Conservation (phyloP, 805 yeast species). For the Candida pini region DNA sequence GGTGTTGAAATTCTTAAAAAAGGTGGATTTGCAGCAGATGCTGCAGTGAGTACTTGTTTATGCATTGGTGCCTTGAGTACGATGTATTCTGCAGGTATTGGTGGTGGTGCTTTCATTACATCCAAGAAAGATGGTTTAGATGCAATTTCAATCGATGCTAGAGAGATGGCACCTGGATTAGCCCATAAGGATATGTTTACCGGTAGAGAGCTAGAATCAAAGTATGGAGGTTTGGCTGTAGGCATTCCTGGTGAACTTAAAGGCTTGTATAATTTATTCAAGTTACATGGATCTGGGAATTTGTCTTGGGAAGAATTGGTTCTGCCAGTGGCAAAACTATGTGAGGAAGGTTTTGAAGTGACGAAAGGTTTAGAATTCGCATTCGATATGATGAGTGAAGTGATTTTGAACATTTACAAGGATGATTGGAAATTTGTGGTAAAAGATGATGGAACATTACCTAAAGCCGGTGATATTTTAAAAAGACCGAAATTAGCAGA, state of each 20-base stretch:
- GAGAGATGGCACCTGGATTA: slow-evolving; percentile 77
- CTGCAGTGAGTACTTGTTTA: slow-evolving; percentile 80
- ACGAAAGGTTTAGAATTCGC: slow-evolving; percentile 39
- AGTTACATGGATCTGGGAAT: slow-evolving; percentile 63
- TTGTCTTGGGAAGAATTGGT: slow-evolving; percentile 68
- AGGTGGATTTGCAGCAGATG: slow-evolving; percentile 89
- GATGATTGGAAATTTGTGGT: slow-evolving; percentile 56
- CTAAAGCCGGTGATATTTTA: slow-evolving; percentile 54
- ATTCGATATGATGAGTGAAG: slow-evolving; percentile 32
- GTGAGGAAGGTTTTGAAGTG: slow-evolving; percentile 59
- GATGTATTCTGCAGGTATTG: slow-evolving; percentile 87
- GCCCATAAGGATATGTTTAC: slow-evolving; percentile 63
- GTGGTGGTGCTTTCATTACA: slow-evolving; percentile 84
- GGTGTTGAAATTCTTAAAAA: slow-evolving; percentile 48
- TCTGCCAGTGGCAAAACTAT: slow-evolving; percentile 66
- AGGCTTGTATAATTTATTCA: slow-evolving; percentile 64
- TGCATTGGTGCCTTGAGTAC: slow-evolving; percentile 84
- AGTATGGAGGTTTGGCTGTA: slow-evolving; percentile 80
- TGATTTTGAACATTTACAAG: slow-evolving; percentile 22
- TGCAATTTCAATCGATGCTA: slow-evolving; percentile 67
- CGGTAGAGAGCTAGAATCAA: slow-evolving; percentile 42
- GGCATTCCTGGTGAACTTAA: slow-evolving; percentile 90
- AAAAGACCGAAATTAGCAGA: slow-evolving; percentile 57
- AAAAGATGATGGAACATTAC: slow-evolving; percentile 26
- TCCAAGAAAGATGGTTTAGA: slow-evolving; percentile 35